Evolutionary conservation across 148 eudicot species (phyloP), one percentile per base, ranked within the genome.

Genomic region (Hydrangea macrophylla): DNA sequence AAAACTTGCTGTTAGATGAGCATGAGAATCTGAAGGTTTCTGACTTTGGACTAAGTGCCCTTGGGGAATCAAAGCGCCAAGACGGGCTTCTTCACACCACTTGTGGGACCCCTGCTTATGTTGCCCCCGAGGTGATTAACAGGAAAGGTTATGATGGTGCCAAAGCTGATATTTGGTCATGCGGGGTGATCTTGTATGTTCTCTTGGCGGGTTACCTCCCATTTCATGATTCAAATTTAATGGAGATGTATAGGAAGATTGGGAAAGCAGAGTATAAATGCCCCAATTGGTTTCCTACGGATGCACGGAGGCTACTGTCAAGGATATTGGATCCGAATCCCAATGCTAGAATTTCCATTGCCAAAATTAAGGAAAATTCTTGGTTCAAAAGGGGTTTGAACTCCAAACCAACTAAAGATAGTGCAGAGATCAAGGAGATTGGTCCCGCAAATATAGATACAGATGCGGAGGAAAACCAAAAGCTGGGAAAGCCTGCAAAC

Each of bases 21-120:
- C 64, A 81, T 75, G 92, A 84, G 37, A 76, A 83, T 62, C 51
- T 91, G 60, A 91, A 88, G 73, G 82, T 91, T 36, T 79, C 92
- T 2, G 97, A 91, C 79, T 91, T 91, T 42, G 97, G 97, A 18
- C 74, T 91, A 63, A 91, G 97, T 55, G 94, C 94, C 6, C 72
- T 91, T 15, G 80, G 89, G n/a, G 86, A 91, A 5, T 84, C 86
- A 0, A 91, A 81, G 61, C 80, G 74, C 58, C 83, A 79, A 68
- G 97, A 91, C 61, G 97, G 94, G 37, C 79, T 88, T 37, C 88
- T 91, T 22, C 92, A 91, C 67, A 91, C 97, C 5, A 81, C 84
- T 28, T 88, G 94, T 78, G 97, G 97, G n/a, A 88, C 97, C 39
- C 97, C 97, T 50, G 92, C 92, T 1, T 90, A 90, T 70, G 96